Base-by-base conservation (phyloP, 2,329 filamentous ascomycete genomes). In the Fusarium robinianum region DNA sequence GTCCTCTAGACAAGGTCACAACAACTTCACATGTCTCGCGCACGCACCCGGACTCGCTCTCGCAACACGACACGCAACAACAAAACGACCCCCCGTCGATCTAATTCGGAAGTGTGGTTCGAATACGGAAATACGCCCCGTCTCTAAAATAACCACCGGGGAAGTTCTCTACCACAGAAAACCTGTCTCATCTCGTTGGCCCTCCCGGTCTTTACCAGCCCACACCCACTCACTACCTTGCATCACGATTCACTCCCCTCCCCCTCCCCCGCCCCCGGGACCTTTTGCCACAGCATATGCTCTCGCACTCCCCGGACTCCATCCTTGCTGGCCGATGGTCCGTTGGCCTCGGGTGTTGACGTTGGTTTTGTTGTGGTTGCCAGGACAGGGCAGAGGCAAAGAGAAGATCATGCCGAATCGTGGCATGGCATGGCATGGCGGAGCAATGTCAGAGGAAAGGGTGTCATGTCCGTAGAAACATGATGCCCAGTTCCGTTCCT, bases 1-100 rank as follows among this genome's bases (percentile, higher is more conserved):
- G n/a, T 27, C 25, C n/a, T n/a, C 25, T 7, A 27, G 12, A 27
- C 12, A n/a, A 27, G 12, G 12, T 14, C n/a, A 27, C n/a, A 7
- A 27, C 25, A 7, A 41, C 16, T 49, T 49, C 46, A 49, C 41
- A 46, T 46, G 46, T 40, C 25, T 14, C 32, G 15, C n/a, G 30
- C 35, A 25, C 16, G 29, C 34, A 21, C 27, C 48, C 54, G 30
- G 34, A 10, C 33, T 5, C 29, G 11, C 29, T 49, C 51, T 52
- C 36, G 35, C 33, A 24, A 51, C 30, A 16, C 38, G 18, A 18
- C 21, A 17, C 45, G 49, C 49, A 30, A n/a, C n/a, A n/a, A n/a
- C n/a, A n/a, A n/a, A n/a, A n/a, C n/a, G n/a, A n/a, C n/a, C n/a
- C 49, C 41, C 40, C 49, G 54, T 58, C 54, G 55, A 58, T 53